Evolutionary conservation across 306 rosid species (phyloP).

Genomic region (Albizia julibrissin): DNA sequence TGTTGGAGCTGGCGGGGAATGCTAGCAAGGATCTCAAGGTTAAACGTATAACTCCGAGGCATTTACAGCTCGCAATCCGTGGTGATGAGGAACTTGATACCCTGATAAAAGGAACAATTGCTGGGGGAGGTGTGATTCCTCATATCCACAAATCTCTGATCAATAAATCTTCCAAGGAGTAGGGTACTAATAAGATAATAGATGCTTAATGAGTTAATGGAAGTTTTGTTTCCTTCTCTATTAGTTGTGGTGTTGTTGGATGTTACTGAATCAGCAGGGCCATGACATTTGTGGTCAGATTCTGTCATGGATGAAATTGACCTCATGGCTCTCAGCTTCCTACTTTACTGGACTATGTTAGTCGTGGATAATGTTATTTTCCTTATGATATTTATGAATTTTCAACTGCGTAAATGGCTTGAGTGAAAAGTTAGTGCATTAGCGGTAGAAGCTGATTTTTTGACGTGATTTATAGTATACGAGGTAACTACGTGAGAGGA

Average conservation of each 20-base stretch:
- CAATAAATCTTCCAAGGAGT: slow-evolving; percentile 80
- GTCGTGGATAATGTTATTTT: slow-evolving; percentile 36
- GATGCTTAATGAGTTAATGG: slow-evolving; percentile 31
- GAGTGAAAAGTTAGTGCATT: slow-evolving; percentile 17
- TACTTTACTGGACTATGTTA: slow-evolving; percentile 30
- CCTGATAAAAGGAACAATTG: slow-evolving; percentile 75
- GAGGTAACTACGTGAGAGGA: too few species aligned
- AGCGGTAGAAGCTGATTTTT: too few species aligned
- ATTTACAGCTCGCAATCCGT: slow-evolving; percentile 77
- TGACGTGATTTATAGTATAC: too few species aligned
- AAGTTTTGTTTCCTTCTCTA: slow-evolving; percentile 5
- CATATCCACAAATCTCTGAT: slow-evolving; percentile 79
- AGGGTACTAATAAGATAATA: slow-evolving; percentile 28
- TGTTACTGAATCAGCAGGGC: slow-evolving; percentile 33
- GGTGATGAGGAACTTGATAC: slow-evolving; percentile 80
- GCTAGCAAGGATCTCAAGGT: slow-evolving; percentile 82
- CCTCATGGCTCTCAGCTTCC: slow-evolving; percentile 30
- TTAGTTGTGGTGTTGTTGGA: slow-evolving; percentile 33
- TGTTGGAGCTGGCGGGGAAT: slow-evolving; percentile 75
- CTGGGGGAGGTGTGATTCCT: slow-evolving; percentile 79
- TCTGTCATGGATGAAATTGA: slow-evolving; percentile 32
- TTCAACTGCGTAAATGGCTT: background rate
- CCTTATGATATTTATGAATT: slow-evolving; percentile 14
- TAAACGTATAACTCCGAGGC: slow-evolving; percentile 77
- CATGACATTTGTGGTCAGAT: slow-evolving; percentile 33